Percentiles rank a stretch among this genome's conserved stretches.
phyloP scores from a whole-genome alignment of 2,329 filamentous ascomycete genomes.

The Sporothrix humicola region DNA sequence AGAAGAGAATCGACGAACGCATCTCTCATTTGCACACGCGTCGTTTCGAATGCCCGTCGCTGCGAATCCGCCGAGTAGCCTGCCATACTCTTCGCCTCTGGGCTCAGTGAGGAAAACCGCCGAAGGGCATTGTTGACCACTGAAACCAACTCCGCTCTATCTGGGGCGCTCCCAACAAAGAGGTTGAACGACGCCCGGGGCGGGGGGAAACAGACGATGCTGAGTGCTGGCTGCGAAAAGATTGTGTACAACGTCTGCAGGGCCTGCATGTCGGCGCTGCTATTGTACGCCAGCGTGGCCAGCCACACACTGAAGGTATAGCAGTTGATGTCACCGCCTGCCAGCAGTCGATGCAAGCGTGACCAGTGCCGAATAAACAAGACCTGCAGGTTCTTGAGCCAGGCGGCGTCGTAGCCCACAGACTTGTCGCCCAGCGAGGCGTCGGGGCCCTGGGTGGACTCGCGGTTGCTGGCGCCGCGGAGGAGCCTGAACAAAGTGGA shows the following conservation, averaged over 20 bases:
- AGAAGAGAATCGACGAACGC: background rate
- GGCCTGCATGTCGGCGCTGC: conserved; percentile 20
- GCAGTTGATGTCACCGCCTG: background rate
- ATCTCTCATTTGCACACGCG: background rate
- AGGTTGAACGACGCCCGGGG: conserved; percentile 19
- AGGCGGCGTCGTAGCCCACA: background rate
- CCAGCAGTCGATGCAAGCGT: conserved; percentile 1
- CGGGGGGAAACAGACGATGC: background rate
- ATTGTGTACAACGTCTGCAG: conserved; percentile 2
- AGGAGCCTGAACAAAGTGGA: conserved; percentile 1
- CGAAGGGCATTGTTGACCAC: conserved; percentile 12
- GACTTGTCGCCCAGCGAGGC: conserved; percentile 18
- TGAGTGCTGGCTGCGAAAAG: background rate
- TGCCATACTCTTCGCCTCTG: background rate
- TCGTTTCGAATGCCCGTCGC: background rate
- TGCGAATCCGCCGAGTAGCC: background rate
- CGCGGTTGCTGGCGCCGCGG: background rate
- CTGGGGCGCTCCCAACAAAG: conserved; percentile 5
- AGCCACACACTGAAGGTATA: conserved; percentile 4
- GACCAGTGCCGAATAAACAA: conserved; percentile 22
- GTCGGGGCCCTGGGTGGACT: conserved; percentile 16
- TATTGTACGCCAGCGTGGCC: conserved; percentile 25
- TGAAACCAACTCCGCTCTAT: background rate
- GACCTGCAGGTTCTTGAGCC: conserved; percentile 10
- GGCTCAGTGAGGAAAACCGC: background rate